phyloP scores from a whole-genome alignment of 768 basidiomycete genomes.

The Phlegmacium glaucopus region DNA sequence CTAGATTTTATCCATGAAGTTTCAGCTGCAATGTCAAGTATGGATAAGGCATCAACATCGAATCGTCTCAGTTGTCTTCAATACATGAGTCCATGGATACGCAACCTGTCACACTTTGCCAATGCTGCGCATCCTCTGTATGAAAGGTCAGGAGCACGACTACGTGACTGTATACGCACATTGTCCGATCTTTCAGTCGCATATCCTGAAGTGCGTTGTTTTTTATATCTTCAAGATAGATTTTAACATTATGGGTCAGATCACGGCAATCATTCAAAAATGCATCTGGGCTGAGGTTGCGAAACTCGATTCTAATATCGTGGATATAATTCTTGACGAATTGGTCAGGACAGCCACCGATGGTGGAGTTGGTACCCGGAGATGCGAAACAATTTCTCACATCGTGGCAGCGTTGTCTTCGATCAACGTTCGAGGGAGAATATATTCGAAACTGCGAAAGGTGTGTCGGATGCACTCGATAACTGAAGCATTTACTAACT shows the following conservation, averaged over 20 bases:
- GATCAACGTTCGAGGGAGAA: conserved; percentile 72
- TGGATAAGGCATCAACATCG: conserved; percentile 34
- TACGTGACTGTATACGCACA: conserved; percentile 80
- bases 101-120: conserved; percentile 68
- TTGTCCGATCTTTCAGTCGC: conserved; percentile 71
- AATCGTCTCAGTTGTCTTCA: conserved; percentile 74
- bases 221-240: not conserved
- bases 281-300: conserved; percentile 77
- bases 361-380: conserved; percentile 69
- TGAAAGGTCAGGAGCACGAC: conserved; percentile 67
- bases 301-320: conserved; percentile 59
- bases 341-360: conserved; percentile 78
- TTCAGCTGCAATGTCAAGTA: conserved; percentile 57
- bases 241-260: conserved; percentile 33
- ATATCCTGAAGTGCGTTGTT: conserved; percentile 59
- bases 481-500: not conserved
- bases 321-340: conserved; percentile 77
- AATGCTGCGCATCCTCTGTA: conserved; percentile 67
- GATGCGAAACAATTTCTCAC: conserved; percentile 74
- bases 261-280: conserved; percentile 64
- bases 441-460: conserved; percentile 78
- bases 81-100: conserved; percentile 88
- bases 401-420: conserved; percentile 73
- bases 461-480: conserved; percentile 30
- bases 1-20: conserved; percentile 90